Evolutionary conservation across 352 stramenopile genomes (phyloP), one percentile per base, ranked within the genome.

Genomic region (Elongisporangium anandrum): DNA sequence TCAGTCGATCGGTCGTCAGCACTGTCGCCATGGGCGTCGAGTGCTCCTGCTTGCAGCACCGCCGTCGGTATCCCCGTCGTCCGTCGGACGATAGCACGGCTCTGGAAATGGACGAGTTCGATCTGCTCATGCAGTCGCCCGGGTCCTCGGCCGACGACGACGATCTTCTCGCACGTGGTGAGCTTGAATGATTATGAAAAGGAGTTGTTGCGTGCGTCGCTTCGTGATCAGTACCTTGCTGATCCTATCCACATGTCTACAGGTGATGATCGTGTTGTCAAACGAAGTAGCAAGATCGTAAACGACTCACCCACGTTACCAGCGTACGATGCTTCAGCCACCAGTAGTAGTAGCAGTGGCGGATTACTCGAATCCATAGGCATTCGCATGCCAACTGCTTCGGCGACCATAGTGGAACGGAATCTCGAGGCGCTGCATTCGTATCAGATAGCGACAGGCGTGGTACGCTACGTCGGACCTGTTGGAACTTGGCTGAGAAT

Each of bases 21-120:
- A 12, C 34, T 45, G 34, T 45, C 62, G 52, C 16, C 38, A 93
- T 93, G 85, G 80, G 83, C 34, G 80, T 90, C 63, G 62, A 75
- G 60, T 95, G 85, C 64, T 90, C 85, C 57, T 95, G 85, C 62
- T 57, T 87, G 61, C 69, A 90, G 54, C 79, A 88, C 23, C 70
- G 72, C 41, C 77, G 62, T 58, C 87, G 88, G 67, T 72, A 75
- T 50, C 68, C 79, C 70, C 77, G 77, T 34, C 79, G 77, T 24
- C 64, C 69, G 41, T 92, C 77, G 20, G 81, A 87, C 56, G 84
- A 76, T 49, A 49, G 60, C n/a, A 65, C 66, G 52, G 68, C 60
- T 19, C 47, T 58, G 57, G 73, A 79, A 45, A 72, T 68, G 56
- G 66, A 77, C 53, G 61, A 65, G 34, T 38, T 69, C 24, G 58